Evolutionary conservation across 805 yeast species (phyloP), one percentile per base, ranked within the genome.

Genomic region (Myxozyma geophila): DNA sequence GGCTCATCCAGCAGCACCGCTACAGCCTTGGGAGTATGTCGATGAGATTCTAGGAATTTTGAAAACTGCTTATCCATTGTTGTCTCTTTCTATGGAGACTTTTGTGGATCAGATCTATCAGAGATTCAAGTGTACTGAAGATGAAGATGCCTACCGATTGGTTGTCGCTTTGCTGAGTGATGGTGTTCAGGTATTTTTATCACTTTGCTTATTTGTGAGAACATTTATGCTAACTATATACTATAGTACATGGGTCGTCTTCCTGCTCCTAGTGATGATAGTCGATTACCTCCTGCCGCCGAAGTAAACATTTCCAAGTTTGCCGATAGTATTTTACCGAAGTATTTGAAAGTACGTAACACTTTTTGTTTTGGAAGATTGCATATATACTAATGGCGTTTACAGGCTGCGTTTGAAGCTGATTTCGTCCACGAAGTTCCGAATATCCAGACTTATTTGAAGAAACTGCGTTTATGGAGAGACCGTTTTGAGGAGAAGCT

Each of bases 61-160:
- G 74, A 95, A 95, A 74, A 96, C 99, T 0, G 97, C 98, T 0
- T 95, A 92, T 75, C 99, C 99, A 1, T 78, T 95, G 58, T 78
- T 95, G 67, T 97, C 99, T 0, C 82, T 95, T 51, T 91, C 98
- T 0, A 81, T 96, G 67, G 99, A 95, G 76, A 91, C 98, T 0
- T 78, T 96, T 59, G 98, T 95, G 36, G 98, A 96, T 72, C 99
- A 96, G 78, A 90, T 95, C 60, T 88, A 87, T 72, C 97, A 92
- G 74, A 81, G 98, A 60, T 93, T 95, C 81, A 95, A 93, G 76
- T 87, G 96, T 43, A 88, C 89, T 51, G 90, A 95, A 0, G 99
- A 95, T 75, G 99, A 93, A 72, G 99, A 95, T 76, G 93, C 97
- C 0, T 96, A 95, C 76, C 81, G 99, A 69, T 81, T 95, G 60